phyloP scores from a whole-genome alignment of 495 filamentous ascomycete species.

The Penicillium salamii region DNA sequence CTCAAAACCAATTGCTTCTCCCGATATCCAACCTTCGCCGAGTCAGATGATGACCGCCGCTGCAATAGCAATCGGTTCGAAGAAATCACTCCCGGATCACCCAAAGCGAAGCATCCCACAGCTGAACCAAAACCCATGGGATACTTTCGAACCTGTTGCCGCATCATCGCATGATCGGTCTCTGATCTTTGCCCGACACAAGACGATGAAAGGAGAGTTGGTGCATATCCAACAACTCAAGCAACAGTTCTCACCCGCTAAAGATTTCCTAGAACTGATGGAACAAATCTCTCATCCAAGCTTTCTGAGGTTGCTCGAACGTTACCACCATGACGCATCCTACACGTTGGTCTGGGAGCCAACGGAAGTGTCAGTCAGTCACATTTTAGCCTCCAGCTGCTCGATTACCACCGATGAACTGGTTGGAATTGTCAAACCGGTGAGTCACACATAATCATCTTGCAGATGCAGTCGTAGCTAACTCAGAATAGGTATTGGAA shows the following conservation, averaged over 20 bases:
- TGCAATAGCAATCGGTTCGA: not conserved
- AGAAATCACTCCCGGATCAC: not conserved
- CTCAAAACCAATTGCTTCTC: not conserved
- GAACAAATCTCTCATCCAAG: conserved; percentile 2
- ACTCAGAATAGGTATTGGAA: too few relatives aligned
- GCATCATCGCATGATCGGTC: not conserved
- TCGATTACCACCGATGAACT: too few relatives aligned
- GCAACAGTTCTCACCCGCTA: not conserved
- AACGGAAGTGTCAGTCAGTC: too few relatives aligned
- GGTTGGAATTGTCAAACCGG: too few relatives aligned
- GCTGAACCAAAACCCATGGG: conserved; percentile 3
- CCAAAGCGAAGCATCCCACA: not conserved
- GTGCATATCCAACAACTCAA: conserved; percentile 5
- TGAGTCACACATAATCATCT: too few relatives aligned
- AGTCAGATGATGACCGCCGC: not conserved
- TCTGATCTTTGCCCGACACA: conserved; percentile 1
- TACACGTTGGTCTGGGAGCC: conserved; percentile 1
- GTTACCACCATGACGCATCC: conserved; percentile 1
- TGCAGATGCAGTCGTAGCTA: too few relatives aligned
- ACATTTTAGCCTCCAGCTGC: too few relatives aligned
- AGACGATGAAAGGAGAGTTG: not conserved
- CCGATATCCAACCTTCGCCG: not conserved
- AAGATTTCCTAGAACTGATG: not conserved
- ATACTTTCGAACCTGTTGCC: not conserved
- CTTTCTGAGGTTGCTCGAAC: conserved; percentile 2